phyloP scores from a whole-genome alignment of 2,329 filamentous ascomycete species.

The Ciborinia camelliae region DNA sequence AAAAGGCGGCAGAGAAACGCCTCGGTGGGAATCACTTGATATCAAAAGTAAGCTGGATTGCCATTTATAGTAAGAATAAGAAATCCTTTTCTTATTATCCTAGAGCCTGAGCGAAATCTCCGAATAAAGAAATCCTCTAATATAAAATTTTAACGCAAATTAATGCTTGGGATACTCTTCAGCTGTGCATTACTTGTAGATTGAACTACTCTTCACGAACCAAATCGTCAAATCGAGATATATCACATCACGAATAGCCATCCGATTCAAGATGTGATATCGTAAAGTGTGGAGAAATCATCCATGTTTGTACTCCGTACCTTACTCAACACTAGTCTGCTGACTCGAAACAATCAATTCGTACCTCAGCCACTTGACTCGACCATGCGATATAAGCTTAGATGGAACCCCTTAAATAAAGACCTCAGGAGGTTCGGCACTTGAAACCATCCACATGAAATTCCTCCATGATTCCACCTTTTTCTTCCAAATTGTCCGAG shows the following conservation, averaged over 20 bases:
- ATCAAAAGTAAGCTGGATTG: neutral
- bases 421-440: neutral
- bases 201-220: neutral
- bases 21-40: neutral
- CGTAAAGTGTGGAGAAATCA: neutral
- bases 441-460: neutral
- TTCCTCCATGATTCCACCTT: no score
- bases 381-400: neutral
- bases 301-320: neutral
- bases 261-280: neutral
- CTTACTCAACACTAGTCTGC: neutral
- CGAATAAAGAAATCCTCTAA: no score
- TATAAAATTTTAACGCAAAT: neutral
- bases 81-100: no score
- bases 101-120: no score
- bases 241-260: neutral
- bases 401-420: neutral
- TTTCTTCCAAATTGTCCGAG: neutral
- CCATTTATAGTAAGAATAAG: neutral
- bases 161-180: neutral
- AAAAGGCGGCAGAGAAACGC: neutral
- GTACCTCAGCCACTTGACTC: conserved; percentile 10
- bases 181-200: neutral
- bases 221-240: neutral
- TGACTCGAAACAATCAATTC: neutral